phyloP scores from a whole-genome alignment of 306 rosid genomes.

The Rosa rugosa region DNA sequence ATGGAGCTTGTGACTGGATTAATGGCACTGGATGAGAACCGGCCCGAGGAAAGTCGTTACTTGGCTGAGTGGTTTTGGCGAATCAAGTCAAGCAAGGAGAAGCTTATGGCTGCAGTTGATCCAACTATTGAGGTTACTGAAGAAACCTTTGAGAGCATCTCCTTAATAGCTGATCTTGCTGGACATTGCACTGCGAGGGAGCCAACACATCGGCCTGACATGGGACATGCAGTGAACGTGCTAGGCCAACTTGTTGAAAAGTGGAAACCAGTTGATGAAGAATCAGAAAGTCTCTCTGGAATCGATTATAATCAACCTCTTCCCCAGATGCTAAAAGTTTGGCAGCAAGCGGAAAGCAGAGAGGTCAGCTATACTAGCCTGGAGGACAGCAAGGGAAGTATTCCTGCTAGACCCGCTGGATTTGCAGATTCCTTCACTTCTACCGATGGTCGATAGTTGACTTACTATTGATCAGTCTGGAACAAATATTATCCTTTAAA shows the following conservation, averaged over 20 bases:
- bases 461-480: not conserved
- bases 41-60: slow-evolving; percentile 81
- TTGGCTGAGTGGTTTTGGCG: slow-evolving; percentile 81
- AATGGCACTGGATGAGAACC: slow-evolving; percentile 69
- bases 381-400: slow-evolving; percentile 61
- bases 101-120: slow-evolving; percentile 62
- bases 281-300: slow-evolving; percentile 40
- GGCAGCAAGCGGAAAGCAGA: slow-evolving; percentile 65
- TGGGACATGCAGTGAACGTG: slow-evolving; percentile 77
- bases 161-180: slow-evolving; percentile 62
- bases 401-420: slow-evolving; percentile 62
- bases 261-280: slow-evolving; percentile 65
- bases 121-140: slow-evolving; percentile 46
- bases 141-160: slow-evolving; percentile 51
- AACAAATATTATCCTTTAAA: not conserved
- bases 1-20: slow-evolving; percentile 81
- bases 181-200: slow-evolving; percentile 87
- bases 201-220: slow-evolving; percentile 73
- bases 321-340: slow-evolving; percentile 63
- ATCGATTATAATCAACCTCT: slow-evolving; percentile 59
- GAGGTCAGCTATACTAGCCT: slow-evolving; percentile 43
- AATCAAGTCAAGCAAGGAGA: slow-evolving; percentile 56
- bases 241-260: slow-evolving; percentile 54
- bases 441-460: slow-evolving; percentile 54
- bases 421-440: slow-evolving; percentile 78